Evolutionary conservation across 192 early-diverging fungal genomes (phyloP), one percentile per base, ranked within the genome.

Genomic region (Coemansia sp.): DNA sequence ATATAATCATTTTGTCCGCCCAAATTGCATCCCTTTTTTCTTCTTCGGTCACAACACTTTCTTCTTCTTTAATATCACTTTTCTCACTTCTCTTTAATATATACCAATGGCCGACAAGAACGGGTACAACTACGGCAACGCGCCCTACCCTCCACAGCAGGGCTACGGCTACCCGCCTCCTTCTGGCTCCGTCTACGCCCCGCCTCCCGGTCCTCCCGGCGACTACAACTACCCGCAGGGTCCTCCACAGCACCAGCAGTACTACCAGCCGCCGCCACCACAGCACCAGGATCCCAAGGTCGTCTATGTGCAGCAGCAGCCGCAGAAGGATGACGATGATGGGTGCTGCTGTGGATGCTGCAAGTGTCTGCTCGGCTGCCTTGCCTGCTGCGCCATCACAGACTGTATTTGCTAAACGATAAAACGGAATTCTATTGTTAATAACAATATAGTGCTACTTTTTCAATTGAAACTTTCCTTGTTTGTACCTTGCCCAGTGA

Each of bases 331-430:
- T 24, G 33, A 23, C 46, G 46, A 47, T 27, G 37, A 17, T n/a
- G 47, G 46, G 8, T 57, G 55, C 55, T 66, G 55, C 34, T 39
- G 63, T 53, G 55, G 55, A 22, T 66, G 55, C 56, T 66, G 63
- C 56, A 27, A 39, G 12, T 44, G 44, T 6, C 33, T 64, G 18
- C 45, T 57, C 23, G 41, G 42, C 8, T 57, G 55, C 22, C 42
- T 48, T 27, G 43, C 45, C 21, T 56, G 53, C 62, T 64, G 62
- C 27, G 45, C 53, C 33, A 39, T 62, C 39, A 41, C 37, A 0
- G 62, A 64, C 17, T 53, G 40, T 24, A 18, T 64, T 10, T 64
- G 62, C 46, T 64, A 50, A 40, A 40, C 10, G 24, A 48, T 25
- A 22, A 48, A 24, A 19, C 45, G 2, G 7, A 43, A 43, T 43